Percentiles rank a stretch among this genome's conserved stretches.
These are phyloP conservation scores for Paragyromitra xinjiangensis DNA, from an alignment of 495 filamentous ascomycete genomes.

Conservation along the genomic window DNA sequence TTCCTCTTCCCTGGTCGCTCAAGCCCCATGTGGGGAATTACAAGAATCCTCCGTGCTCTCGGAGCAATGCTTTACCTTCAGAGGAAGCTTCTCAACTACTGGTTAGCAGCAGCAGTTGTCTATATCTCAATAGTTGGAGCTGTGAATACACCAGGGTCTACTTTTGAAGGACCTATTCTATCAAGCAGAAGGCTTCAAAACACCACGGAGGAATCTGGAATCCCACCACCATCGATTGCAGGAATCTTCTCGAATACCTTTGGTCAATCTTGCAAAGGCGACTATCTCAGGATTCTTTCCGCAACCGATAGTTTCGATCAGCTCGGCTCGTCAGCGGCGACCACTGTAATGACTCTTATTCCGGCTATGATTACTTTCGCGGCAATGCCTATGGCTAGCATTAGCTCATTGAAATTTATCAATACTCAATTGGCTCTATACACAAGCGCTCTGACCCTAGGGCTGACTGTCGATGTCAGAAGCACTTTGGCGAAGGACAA, in stretches of 20 bases:
- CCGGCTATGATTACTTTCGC: slow-evolving; percentile 27
- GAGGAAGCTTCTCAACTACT: not conserved
- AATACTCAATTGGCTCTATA: slow-evolving; percentile 21
- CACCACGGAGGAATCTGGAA: not conserved
- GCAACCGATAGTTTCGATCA: slow-evolving; percentile 6
- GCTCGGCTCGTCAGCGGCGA: slow-evolving; percentile 8
- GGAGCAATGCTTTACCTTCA: not conserved
- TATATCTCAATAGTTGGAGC: not conserved
- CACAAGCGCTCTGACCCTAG: slow-evolving; percentile 13
- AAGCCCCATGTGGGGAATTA: not conserved
- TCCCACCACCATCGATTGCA: not conserved
- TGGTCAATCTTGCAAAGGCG: not conserved
- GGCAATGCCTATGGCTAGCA: slow-evolving; percentile 26
- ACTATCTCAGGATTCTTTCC: not conserved
- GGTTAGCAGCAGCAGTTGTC: not conserved
- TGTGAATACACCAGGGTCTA: not conserved
- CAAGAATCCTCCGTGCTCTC: not conserved
- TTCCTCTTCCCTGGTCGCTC: not conserved
- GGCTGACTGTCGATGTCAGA: not conserved
- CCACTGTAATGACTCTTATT: slow-evolving; percentile 22
- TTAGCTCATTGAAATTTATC: slow-evolving; percentile 15
- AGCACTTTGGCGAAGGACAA: not conserved
- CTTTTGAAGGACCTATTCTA: not conserved
- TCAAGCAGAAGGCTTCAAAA: slow-evolving; percentile 1
- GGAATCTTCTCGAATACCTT: not conserved